Conservation (phyloP, 2,329 filamentous ascomycete genomes). For the Emergomyces orientalis region DNA sequence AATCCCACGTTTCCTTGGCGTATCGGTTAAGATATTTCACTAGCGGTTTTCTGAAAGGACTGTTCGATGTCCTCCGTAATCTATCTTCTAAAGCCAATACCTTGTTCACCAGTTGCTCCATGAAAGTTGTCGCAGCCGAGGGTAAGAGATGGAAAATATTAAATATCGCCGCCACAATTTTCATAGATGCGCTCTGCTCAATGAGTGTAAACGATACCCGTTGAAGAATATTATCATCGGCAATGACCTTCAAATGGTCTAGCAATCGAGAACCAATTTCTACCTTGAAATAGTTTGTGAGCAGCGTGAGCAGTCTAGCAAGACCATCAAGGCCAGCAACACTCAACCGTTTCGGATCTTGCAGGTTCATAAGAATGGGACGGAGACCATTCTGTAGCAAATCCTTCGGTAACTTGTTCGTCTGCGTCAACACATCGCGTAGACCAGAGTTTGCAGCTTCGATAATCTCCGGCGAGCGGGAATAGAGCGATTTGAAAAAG, state of each 20-base stretch:
- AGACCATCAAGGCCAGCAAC: conserved; percentile 86
- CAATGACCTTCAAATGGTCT: conserved; percentile 86
- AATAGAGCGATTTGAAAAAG: conserved; percentile 97
- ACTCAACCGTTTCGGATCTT: conserved; percentile 82
- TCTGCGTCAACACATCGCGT: conserved; percentile 76
- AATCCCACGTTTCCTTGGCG: conserved; percentile 73
- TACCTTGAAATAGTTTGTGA: conserved; percentile 98
- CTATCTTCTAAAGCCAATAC: conserved; percentile 83
- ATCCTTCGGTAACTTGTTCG: conserved; percentile 88
- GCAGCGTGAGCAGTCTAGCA: conserved; percentile 73
- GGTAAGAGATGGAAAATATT: conserved; percentile 97
- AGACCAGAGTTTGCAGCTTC: conserved; percentile 87
- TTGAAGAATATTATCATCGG: conserved; percentile 69
- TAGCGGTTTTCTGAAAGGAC: conserved; percentile 81
- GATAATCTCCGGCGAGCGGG: conserved; percentile 82
- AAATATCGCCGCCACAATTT: conserved; percentile 86
- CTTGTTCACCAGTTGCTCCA: conserved; percentile 78
- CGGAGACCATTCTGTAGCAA: conserved; percentile 86
- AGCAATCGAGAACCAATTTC: conserved; percentile 91
- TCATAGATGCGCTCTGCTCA: conserved; percentile 87
- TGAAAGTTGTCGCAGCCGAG: conserved; percentile 78
- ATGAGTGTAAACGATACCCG: conserved; percentile 91
- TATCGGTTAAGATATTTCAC: conserved; percentile 93
- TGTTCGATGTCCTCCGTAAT: conserved; percentile 76
- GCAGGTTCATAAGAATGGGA: conserved; percentile 91